Base-by-base conservation (phyloP, 768 basidiomycete species). In the Lactarius quietus region DNA sequence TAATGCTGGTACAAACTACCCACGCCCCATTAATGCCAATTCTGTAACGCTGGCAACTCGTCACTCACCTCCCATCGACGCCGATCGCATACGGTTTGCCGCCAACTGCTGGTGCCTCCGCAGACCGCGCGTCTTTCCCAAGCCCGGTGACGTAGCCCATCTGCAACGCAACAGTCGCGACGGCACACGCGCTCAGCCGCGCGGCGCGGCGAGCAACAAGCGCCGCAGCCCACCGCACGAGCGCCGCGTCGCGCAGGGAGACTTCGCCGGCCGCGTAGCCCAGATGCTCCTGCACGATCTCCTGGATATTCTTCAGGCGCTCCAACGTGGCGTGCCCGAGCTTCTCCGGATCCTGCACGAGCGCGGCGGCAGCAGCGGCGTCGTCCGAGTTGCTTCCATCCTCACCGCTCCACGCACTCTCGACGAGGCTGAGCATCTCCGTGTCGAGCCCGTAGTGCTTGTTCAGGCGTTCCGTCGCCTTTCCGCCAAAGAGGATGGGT, bases 401-500 rank as follows among this genome's bases (percentile, higher is more conserved):
- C 38, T 68, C 76, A 12, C 81, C 82, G 61, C 82, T 80, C 90
- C 90, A 92, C 20, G 89, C 88, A 60, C 81, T 84, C 74, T 94
- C 93, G 53, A 95, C 80, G 41, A 84, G 85, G 56, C 91, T 94
- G 81, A 97, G 85, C 63, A 95, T 81, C n/a, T 94, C 92, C 0
- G 95, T 92, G 76, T 99, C 97, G 64, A 98, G 78, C 1, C 95
- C 97, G 78, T 96, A 99, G 71, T 97, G 96, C 28, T 82, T 84
- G 78, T 99, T 98, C 68, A 99, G 74, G 10, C 74, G 73, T 0
- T 77, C 65, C 5, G 92, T 89, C 7, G 88, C 87, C 69, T 85
- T 86, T 9, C 97, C 97, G 59, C 80, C 78, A 77, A 99, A 97
- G 29, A 98, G 81, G 35, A 93, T 72, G 9, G 90, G 75, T 62